Conservation (phyloP, 169 alveolate species). For the Plasmodium billcollinsi region DNA sequence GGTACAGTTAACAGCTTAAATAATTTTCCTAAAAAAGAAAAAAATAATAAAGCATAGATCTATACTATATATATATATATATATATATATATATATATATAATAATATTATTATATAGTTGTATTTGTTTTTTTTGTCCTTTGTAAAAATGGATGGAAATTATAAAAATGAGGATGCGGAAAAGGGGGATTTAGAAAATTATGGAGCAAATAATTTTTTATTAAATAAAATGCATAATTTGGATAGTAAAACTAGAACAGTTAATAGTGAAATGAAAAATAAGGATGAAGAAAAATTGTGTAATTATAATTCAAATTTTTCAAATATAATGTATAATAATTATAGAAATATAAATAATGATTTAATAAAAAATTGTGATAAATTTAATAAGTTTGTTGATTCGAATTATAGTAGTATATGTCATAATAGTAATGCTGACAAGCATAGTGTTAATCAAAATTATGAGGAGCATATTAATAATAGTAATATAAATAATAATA, state of each 20-base stretch:
- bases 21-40: background rate
- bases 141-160: slow-evolving; percentile 22
- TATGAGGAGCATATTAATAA: background rate
- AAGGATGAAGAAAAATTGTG: background rate
- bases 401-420: background rate
- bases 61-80: slow-evolving; percentile 9
- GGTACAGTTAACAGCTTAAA: too few relatives aligned
- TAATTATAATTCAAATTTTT: slow-evolving; percentile 1
- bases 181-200: background rate
- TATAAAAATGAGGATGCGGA: slow-evolving; percentile 4
- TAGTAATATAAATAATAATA: background rate
- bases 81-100: background rate
- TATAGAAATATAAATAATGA: slow-evolving; percentile 4
- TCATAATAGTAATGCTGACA: background rate
- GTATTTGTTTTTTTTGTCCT: background rate
- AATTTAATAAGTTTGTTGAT: background rate
- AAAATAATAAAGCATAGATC: background rate
- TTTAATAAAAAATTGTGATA: background rate
- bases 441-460: background rate
- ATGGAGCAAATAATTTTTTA: slow-evolving; percentile 7
- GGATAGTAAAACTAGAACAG: slow-evolving; percentile 14
- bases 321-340: background rate
- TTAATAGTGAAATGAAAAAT: slow-evolving; percentile 5
- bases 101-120: background rate
- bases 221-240: slow-evolving; percentile 10